Evolutionary conservation across 805 yeast species (phyloP), one percentile per base, ranked within the genome.

Genomic region (Lipomyces sp.): DNA sequence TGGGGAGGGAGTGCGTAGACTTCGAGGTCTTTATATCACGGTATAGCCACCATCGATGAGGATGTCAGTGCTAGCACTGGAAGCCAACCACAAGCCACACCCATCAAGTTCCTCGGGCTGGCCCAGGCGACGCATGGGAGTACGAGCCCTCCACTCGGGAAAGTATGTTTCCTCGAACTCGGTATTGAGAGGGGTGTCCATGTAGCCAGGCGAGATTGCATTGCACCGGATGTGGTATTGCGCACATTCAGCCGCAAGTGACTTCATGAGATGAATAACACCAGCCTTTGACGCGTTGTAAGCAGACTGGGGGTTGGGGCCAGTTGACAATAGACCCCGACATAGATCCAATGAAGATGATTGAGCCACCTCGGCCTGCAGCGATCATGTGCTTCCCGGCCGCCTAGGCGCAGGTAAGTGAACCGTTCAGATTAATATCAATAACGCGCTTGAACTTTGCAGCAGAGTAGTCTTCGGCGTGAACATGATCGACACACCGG

Each of bases 161-260:
- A 80, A 80, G 64, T 80, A 72, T 45, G 86, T 82, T 42, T 29
- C 60, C 57, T 83, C 76, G 72, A 84, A 87, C 69, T 87, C 81
- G 72, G 85, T 83, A 76, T 87, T 87, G 77, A 87, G 83, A 33
- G 90, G 89, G 34, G 90, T 87, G 75, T 86, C 87, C 78, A 87
- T 87, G 80, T 87, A 87, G 42, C 90, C 90, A 24, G 90, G 90
- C 48, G 87, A 82, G 75, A 87, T 83, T 62, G 89, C 82, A 82
- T 87, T 87, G 73, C 87, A 88, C 72, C 90, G 82, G 73, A 86
- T 86, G 76, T 83, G 83, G 80, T 84, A 84, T 66, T 84, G 85
- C 61, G 90, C 90, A 90, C 90, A 87, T 78, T 87, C 90, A 67
- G 87, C 86, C 45, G 90, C 89, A 71, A 87, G 82, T n/a, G 89